Evolutionary conservation across 1,284 basidiomycete species (phyloP).

Genomic region (Gymnopus androsaceus): DNA sequence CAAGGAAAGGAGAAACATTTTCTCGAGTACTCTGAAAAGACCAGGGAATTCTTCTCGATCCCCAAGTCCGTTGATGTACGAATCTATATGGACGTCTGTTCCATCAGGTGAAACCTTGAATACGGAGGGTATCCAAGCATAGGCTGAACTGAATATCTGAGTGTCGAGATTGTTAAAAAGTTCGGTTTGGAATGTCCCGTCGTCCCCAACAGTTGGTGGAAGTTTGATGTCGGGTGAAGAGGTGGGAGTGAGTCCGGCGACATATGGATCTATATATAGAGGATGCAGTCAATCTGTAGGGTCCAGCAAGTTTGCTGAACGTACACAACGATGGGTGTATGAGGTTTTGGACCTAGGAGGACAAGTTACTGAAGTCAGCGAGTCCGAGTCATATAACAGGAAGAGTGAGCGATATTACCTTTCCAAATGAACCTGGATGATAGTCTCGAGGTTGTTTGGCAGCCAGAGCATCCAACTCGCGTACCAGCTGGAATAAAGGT

Average conservation of each 20-base stretch:
- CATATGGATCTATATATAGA: constrained; percentile 12
- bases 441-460: constrained; percentile 18
- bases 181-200: neutral
- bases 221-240: neutral
- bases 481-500: no score
- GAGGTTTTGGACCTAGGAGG: constrained; percentile 22
- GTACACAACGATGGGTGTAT: constrained; percentile 21
- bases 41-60: constrained; percentile 16
- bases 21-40: constrained; percentile 20
- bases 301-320: no score
- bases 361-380: neutral
- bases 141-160: constrained; percentile 7
- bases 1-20: constrained; percentile 19
- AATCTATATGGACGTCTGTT: constrained; percentile 17
- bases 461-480: constrained; percentile 17
- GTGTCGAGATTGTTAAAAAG: neutral
- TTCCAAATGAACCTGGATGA: constrained; percentile 19
- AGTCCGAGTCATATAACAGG: no score
- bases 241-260: neutral
- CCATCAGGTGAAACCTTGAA: constrained; percentile 18
- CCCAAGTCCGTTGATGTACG: constrained; percentile 23
- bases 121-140: constrained; percentile 20
- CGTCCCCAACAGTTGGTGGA: neutral
- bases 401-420: constrained; percentile 1
- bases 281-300: neutral